A percentile compares a stretch with the other conserved stretches of the same genome.
Conservation (phyloP, 306 rosid genomes). For the Vigna angularis region DNA sequence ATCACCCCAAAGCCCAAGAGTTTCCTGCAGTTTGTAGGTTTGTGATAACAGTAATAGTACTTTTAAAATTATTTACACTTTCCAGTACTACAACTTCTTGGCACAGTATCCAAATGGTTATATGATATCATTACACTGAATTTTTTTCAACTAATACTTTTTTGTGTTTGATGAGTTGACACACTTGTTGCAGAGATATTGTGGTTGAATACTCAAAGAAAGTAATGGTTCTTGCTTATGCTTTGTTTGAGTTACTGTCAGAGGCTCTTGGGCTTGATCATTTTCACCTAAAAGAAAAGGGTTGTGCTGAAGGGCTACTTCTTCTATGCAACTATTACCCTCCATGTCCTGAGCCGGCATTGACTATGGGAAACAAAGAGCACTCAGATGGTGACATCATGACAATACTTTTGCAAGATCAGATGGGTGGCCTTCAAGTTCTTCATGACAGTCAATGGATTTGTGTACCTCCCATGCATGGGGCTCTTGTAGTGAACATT, state of each 20-base stretch:
- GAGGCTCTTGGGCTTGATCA: conserved; percentile 19
- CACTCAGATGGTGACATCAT: conserved; percentile 7
- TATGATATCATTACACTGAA: background rate
- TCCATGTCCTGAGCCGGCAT: conserved; percentile 11
- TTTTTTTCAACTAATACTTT: conserved; percentile 6
- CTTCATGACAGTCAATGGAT: conserved; percentile 24
- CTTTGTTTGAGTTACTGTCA: conserved; percentile 47
- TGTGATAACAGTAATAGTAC: background rate
- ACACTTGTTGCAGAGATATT: conserved; percentile 45
- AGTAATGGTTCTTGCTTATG: conserved; percentile 39
- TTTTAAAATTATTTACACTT: background rate
- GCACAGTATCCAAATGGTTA: background rate
- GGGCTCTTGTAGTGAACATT: conserved; percentile 17
- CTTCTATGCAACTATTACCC: conserved; percentile 15
- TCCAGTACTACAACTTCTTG: background rate
- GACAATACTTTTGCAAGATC: conserved; percentile 31
- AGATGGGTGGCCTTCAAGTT: conserved; percentile 11
- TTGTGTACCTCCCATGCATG: conserved; percentile 10
- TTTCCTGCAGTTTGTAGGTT: conserved; percentile 54
- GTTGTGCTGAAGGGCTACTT: conserved; percentile 4
- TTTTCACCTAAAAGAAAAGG: conserved; percentile 11
- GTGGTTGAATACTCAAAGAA: conserved; percentile 43
- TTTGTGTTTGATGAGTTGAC: conserved; percentile 17
- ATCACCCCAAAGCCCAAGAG: conserved; percentile 42
- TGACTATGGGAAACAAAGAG: conserved; percentile 1